Conservation (phyloP, 2,329 filamentous ascomycete species). For the Aureobasidium sp. region DNA sequence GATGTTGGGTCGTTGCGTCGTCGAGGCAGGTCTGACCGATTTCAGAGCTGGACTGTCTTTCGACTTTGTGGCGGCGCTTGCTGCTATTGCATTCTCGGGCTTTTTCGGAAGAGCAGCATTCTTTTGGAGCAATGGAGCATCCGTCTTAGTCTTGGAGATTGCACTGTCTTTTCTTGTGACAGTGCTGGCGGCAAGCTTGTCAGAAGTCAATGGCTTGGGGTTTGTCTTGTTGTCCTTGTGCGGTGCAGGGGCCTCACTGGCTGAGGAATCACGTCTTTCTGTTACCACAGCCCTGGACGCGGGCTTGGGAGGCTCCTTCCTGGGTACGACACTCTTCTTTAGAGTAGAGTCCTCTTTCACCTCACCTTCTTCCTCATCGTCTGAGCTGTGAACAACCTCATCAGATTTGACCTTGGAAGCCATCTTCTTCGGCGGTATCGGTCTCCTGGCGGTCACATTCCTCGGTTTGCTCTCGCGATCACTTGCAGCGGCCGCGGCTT, state of each 20-base stretch:
- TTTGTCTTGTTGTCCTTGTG: constrained; percentile 15
- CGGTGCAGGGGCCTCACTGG: constrained; percentile 18
- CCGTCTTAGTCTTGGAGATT: neutral
- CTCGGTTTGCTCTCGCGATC: constrained; percentile 25
- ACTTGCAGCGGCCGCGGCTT: constrained; percentile 25
- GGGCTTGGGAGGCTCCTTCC: constrained; percentile 14
- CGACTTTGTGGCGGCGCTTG: constrained; percentile 3
- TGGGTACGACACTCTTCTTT: constrained; percentile 15
- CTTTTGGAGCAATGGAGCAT: neutral
- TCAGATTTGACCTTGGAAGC: constrained; percentile 43
- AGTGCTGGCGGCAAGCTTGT: neutral
- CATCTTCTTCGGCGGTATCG: constrained; percentile 21
- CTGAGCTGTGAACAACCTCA: constrained; percentile 44
- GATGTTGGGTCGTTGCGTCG: constrained; percentile 13
- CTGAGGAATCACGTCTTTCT: constrained; percentile 16
- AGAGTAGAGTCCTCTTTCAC: constrained; percentile 16
- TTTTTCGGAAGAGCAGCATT: neutral
- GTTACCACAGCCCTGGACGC: constrained; percentile 13
- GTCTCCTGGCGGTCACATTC: constrained; percentile 15
- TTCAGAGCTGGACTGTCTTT: constrained; percentile 18
- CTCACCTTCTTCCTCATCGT: constrained; percentile 27
- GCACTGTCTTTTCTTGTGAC: neutral
- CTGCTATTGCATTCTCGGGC: neutral
- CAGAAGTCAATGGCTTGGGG: constrained; percentile 12
- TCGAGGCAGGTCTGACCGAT: constrained; percentile 18